phyloP scores from a whole-genome alignment of 2,329 filamentous ascomycete genomes.

The Pseudogymnoascus sp. region DNA sequence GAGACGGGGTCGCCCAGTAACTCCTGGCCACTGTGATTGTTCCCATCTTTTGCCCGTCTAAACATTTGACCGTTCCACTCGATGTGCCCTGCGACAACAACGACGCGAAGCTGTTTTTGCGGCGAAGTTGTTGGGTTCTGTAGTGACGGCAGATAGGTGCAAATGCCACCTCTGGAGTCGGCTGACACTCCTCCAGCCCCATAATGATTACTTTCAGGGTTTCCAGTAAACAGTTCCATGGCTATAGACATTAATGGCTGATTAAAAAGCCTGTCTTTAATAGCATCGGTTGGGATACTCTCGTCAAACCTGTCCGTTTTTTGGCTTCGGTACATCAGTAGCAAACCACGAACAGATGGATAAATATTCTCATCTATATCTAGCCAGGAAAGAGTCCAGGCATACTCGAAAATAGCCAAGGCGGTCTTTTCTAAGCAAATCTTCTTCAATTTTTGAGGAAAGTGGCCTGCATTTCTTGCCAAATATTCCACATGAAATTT shows the following conservation, averaged over 20 bases:
- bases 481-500: neutral
- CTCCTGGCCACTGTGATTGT: neutral
- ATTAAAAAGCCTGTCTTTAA: neutral
- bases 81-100: neutral
- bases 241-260: neutral
- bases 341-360: neutral
- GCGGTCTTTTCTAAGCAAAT: neutral
- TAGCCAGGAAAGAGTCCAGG: constrained; percentile 3
- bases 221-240: neutral
- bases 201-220: fast-evolving
- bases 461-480: neutral
- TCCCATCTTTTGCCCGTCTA: neutral
- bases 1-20: neutral
- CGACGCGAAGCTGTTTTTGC: neutral
- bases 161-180: neutral
- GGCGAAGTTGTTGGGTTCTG: neutral
- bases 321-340: neutral
- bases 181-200: neutral
- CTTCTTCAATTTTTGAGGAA: neutral
- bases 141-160: neutral
- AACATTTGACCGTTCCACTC: neutral
- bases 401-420: constrained; percentile 6
- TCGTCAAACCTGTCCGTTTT: neutral
- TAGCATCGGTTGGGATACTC: neutral
- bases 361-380: neutral